Conservation (phyloP, 164 flowering plant species). For the Berberis thunbergii region DNA sequence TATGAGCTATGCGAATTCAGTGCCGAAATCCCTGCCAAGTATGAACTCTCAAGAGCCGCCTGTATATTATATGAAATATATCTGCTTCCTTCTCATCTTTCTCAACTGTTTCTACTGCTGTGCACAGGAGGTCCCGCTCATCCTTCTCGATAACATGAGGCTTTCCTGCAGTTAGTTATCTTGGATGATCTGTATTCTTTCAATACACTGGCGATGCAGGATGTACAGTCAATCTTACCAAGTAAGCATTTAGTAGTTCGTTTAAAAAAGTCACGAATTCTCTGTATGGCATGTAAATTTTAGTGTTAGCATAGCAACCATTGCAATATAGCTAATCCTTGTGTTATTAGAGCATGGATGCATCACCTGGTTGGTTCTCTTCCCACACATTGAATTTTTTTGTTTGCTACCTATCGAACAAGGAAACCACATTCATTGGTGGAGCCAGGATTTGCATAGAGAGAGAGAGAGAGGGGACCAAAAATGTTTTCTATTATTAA, state of each 20-base stretch:
- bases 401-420: no score
- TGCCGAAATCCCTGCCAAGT: slow-evolving; percentile 36
- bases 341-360: no score
- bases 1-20: slow-evolving; percentile 33
- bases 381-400: no score
- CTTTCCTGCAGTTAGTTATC: slow-evolving; percentile 1
- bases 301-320: not conserved
- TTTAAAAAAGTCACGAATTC: not conserved
- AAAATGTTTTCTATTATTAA: no score
- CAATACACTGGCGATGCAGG: slow-evolving; percentile 1
- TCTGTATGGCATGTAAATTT: not conserved
- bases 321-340: no score
- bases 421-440: no score
- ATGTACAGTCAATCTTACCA: slow-evolving; percentile 7
- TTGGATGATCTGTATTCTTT: not conserved
- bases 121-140: slow-evolving; percentile 32
- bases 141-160: slow-evolving; percentile 31
- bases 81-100: slow-evolving; percentile 23
- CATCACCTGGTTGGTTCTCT: no score
- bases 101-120: slow-evolving; percentile 23
- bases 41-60: slow-evolving; percentile 29
- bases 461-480: no score
- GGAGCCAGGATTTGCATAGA: no score
- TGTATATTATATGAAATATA: slow-evolving; percentile 25
- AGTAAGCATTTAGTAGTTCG: slow-evolving; percentile 20